phyloP scores from a whole-genome alignment of 2,329 filamentous ascomycete genomes.

The Aschersonia sp. region DNA sequence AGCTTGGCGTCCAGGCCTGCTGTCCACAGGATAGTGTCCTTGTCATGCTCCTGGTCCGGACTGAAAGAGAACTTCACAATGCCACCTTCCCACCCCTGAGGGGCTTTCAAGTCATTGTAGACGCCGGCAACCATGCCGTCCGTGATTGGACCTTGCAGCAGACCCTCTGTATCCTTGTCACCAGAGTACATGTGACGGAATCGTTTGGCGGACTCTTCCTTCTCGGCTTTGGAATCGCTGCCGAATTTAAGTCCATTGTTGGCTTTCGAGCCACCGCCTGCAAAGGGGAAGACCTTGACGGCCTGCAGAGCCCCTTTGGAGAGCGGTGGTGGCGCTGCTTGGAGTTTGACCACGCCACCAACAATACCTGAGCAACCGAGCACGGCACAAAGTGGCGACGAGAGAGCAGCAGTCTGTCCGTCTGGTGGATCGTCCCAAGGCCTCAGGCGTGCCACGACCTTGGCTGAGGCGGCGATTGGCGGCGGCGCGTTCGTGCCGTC shows the following conservation, averaged over 20 bases:
- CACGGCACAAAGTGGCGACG: slow-evolving; percentile 58
- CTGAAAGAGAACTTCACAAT: slow-evolving; percentile 58
- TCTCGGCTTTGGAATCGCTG: slow-evolving; percentile 70
- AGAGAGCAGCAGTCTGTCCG: slow-evolving; percentile 65
- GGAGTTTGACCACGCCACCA: slow-evolving; percentile 76
- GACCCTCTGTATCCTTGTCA: slow-evolving; percentile 35
- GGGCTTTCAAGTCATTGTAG: slow-evolving; percentile 36
- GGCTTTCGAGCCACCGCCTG: slow-evolving; percentile 33
- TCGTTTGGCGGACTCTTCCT: slow-evolving; percentile 59
- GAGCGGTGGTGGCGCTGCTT: slow-evolving; percentile 64
- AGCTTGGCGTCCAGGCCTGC: slow-evolving; percentile 63
- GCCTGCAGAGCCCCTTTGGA: slow-evolving; percentile 47
- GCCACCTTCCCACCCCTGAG: slow-evolving; percentile 65
- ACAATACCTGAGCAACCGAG: slow-evolving; percentile 61
- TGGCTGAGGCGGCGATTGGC: slow-evolving; percentile 26
- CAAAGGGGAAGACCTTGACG: slow-evolving; percentile 73
- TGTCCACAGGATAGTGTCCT: slow-evolving; percentile 51
- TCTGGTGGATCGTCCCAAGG: slow-evolving; percentile 83
- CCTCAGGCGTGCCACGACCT: slow-evolving; percentile 60
- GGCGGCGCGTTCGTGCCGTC: slow-evolving; percentile 44
- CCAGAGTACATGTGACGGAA: slow-evolving; percentile 59
- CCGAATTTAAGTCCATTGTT: slow-evolving; percentile 68
- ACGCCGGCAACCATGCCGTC: slow-evolving; percentile 67
- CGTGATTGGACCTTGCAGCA: slow-evolving; percentile 75
- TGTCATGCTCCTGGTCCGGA: slow-evolving; percentile 25